Base-by-base conservation (phyloP, 345 rosid genomes). In the Hirschfeldia incana region DNA sequence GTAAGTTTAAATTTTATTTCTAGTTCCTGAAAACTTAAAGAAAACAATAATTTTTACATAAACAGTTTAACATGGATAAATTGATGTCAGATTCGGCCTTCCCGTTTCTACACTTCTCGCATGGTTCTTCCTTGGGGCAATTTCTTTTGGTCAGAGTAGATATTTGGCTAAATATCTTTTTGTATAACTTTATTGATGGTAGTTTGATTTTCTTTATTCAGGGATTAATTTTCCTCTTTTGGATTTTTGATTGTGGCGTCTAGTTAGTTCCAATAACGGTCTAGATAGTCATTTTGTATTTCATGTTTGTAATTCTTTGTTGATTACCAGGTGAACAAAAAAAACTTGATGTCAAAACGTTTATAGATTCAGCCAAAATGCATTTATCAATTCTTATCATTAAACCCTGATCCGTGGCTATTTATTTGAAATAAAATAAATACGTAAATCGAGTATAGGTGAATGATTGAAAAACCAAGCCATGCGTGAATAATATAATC, bases 401-500 rank as follows among this genome's bases (percentile, higher is more conserved):
- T 37, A 44, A 78, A 44, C 72, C 63, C 42, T 67, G 33, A 29
- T 69, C 83, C 39, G 5, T 75, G 51, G 61, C 57, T 65, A 69
- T 28, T 53, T 16, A 27, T 46, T 17, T 49, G 58, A 62, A 44
- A 37, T 53, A 34, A 51, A 78, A 58, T 26, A 33, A 37, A 69
- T 36, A 44, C 55, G 67, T 55, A 28, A 34, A 16, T 74, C 30
- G 46, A 55, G 64, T 65, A 65, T 65, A 12, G 5, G 69, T 63
- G 59, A 80, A 80, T 80, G 73, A 80, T 80, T 75, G n/a, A 42
- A 53, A 46, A 75, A 65, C 27, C 36, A 2, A 69, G 76, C 68
- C 83, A 80, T 80, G 83, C 83, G 83, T 58, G 79, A 69, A 70
- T 69, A 64, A 64, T 75, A 75, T 69, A 69, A 75, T 42, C 64